Evolutionary conservation across 768 basidiomycete genomes (phyloP).

Genomic region (Porphyrellus cyaneotinctus): DNA sequence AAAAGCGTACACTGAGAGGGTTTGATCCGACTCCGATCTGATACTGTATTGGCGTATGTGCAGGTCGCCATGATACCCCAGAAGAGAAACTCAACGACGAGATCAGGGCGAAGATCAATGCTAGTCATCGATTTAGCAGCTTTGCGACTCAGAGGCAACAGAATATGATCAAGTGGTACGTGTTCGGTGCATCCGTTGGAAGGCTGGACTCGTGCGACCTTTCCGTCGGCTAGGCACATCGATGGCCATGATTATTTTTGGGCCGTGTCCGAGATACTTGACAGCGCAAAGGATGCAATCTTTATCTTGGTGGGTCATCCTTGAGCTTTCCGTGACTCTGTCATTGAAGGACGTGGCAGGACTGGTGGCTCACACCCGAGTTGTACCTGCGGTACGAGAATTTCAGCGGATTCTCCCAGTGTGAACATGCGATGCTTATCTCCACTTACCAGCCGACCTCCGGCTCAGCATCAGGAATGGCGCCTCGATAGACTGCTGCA

Average conservation of each 20-base stretch:
- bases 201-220: not conserved
- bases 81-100: constrained; percentile 69
- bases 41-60: not conserved
- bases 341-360: constrained; percentile 36
- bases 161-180: constrained; percentile 81
- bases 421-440: constrained; percentile 10
- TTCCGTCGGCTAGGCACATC: constrained; percentile 54
- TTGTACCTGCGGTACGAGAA: constrained; percentile 66
- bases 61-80: constrained; percentile 70
- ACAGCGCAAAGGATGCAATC: constrained; percentile 74
- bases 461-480: constrained; percentile 81
- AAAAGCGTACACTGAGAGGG: not conserved
- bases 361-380: constrained; percentile 96
- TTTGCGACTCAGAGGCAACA: constrained; percentile 71
- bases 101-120: constrained; percentile 69
- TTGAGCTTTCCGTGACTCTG: not conserved
- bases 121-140: constrained; percentile 76
- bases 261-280: constrained; percentile 88
- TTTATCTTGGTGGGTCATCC: constrained; percentile 66
- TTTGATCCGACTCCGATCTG: constrained; percentile 1
- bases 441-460: constrained; percentile 52
- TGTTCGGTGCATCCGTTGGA: not conserved
- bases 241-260: constrained; percentile 98
- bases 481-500: constrained; percentile 81
- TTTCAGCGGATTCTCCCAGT: not conserved